A percentile compares a stretch with the other conserved stretches of the same genome.
Conservation (phyloP, 768 basidiomycete genomes). For the Suillus variegatus region DNA sequence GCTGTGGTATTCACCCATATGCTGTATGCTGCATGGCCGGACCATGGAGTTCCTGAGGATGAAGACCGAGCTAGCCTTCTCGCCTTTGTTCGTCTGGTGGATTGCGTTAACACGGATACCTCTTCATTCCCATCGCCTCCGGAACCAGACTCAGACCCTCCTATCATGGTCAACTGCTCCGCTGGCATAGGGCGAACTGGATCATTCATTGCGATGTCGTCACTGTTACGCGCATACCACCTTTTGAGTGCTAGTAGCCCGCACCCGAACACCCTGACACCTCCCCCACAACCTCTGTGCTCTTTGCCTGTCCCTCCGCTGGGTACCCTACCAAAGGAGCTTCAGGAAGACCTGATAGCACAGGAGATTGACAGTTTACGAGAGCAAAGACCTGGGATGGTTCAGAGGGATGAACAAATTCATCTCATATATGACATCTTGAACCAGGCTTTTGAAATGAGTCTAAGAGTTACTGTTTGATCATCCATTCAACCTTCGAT, state of each 20-base stretch:
- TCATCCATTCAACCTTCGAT: not conserved
- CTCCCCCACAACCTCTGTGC: conserved; percentile 28
- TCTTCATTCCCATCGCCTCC: conserved; percentile 26
- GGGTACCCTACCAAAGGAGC: conserved; percentile 51
- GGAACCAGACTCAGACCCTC: conserved; percentile 60
- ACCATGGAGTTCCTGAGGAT: conserved; percentile 74
- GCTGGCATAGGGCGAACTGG: conserved; percentile 89
- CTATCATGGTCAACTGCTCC: conserved; percentile 81
- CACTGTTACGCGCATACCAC: conserved; percentile 65
- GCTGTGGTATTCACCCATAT: conserved; percentile 66
- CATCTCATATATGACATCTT: conserved; percentile 66
- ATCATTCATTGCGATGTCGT: conserved; percentile 79
- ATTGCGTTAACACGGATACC: conserved; percentile 55
- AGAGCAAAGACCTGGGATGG: conserved; percentile 84
- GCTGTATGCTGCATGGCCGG: conserved; percentile 79
- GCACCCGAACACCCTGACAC: conserved; percentile 25
- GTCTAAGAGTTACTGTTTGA: conserved; percentile 11
- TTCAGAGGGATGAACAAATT: conserved; percentile 69
- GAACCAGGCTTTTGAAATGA: conserved; percentile 22
- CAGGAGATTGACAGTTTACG: conserved; percentile 77
- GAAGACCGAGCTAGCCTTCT: conserved; percentile 62
- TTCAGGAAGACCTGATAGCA: conserved; percentile 58
- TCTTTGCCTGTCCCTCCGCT: conserved; percentile 51
- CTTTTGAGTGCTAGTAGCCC: conserved; percentile 38
- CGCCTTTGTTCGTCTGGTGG: conserved; percentile 64